Percentiles rank a stretch among this genome's conserved stretches.
These are phyloP conservation scores for Diaporthe sp. DNA, from an alignment of 2,329 filamentous ascomycete species.

Conservation along the genomic window DNA sequence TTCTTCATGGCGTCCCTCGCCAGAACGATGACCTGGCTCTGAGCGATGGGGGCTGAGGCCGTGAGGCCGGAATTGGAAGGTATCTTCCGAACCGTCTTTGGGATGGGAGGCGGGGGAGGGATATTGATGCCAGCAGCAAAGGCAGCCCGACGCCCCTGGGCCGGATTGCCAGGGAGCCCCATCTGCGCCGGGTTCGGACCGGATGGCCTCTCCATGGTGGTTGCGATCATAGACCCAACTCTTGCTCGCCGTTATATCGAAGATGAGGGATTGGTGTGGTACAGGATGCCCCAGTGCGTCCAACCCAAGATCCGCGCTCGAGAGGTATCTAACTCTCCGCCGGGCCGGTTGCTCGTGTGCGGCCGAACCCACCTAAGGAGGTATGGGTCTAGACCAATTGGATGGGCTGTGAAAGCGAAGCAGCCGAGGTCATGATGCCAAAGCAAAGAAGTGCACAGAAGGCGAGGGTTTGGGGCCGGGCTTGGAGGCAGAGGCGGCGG, in stretches of 20 bases:
- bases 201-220: conserved; percentile 44
- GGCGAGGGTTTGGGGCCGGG: neutral
- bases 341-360: conserved; percentile 5
- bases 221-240: conserved; percentile 37
- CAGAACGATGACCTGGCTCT: conserved; percentile 74
- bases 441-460: conserved; percentile 31
- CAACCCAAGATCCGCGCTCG: conserved; percentile 23
- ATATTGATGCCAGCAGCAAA: conserved; percentile 52
- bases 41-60: conserved; percentile 66
- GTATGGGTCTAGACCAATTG: conserved; percentile 37
- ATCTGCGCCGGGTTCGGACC: conserved; percentile 43
- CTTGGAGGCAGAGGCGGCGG: neutral
- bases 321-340: conserved; percentile 2
- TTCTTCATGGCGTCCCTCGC: conserved; percentile 77
- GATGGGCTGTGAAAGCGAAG: conserved; percentile 26
- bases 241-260: conserved; percentile 17
- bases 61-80: conserved; percentile 63
- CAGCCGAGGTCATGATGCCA: conserved; percentile 39
- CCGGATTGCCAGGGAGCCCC: conserved; percentile 54
- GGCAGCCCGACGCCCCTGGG: conserved; percentile 50
- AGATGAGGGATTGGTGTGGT: neutral
- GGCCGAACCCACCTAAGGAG: conserved; percentile 20
- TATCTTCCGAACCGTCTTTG: conserved; percentile 59
- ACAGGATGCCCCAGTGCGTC: conserved; percentile 22
- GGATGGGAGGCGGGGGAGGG: conserved; percentile 61